These are phyloP conservation scores for Talaromyces sp. DNA, from an alignment of 2,329 filamentous ascomycete species.

Conservation along the genomic window DNA sequence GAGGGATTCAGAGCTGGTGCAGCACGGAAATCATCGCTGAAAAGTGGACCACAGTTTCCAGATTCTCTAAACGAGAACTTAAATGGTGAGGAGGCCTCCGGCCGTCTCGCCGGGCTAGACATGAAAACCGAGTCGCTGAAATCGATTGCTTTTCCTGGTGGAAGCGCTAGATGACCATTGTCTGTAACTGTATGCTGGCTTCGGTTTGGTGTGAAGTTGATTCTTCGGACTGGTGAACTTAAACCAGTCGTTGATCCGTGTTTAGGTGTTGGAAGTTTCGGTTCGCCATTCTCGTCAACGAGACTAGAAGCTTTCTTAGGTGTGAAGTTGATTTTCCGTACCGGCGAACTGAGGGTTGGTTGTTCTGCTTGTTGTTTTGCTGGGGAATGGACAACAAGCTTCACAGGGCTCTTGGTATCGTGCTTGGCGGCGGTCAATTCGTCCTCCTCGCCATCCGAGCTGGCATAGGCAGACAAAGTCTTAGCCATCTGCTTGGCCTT, in stretches of 20 bases:
- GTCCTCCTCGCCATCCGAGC: conserved; percentile 47
- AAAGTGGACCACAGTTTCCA: conserved; percentile 38
- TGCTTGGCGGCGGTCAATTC: conserved; percentile 44
- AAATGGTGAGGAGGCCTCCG: conserved; percentile 47
- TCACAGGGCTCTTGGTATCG: conserved; percentile 26
- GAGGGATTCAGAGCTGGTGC: conserved; percentile 27
- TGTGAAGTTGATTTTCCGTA: conserved; percentile 36
- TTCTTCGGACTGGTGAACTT: conserved; percentile 42
- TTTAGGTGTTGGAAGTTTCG: conserved; percentile 27
- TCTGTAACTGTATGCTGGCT: conserved; percentile 19
- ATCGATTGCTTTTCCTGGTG: conserved; percentile 31
- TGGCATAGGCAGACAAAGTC: conserved; percentile 37
- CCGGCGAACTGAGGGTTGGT: conserved; percentile 37
- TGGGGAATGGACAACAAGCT: conserved; percentile 39
- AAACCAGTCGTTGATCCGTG: conserved; percentile 23
- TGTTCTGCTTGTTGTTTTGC: conserved; percentile 31
- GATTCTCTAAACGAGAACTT: conserved; percentile 47
- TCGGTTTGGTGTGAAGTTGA: conserved; percentile 37
- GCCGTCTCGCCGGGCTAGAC: conserved; percentile 49
- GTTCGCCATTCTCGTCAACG: conserved; percentile 39
- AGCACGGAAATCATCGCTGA: conserved; percentile 24
- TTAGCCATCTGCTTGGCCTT: conserved; percentile 52
- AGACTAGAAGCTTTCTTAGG: conserved; percentile 27
- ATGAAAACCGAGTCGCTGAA: conserved; percentile 39
- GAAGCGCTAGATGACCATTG: conserved; percentile 26